Conservation (phyloP, 495 filamentous ascomycete genomes). For the Penicillium paradoxum region DNA sequence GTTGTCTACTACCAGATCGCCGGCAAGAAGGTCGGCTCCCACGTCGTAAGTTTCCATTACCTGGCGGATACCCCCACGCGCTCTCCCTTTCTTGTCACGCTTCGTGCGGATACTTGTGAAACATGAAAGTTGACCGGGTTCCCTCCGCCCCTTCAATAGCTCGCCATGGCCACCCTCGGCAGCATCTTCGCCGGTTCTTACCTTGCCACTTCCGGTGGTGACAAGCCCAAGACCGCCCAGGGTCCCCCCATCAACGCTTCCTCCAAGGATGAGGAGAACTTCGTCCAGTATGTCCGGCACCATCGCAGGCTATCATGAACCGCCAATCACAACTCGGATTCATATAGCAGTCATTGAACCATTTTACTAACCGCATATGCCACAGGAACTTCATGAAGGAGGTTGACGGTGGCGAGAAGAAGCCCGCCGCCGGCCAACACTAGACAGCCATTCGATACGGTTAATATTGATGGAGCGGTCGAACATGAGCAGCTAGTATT, state of each 20-base stretch:
- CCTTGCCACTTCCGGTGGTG: conserved; percentile 54
- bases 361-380: conserved; percentile 6
- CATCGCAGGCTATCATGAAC: background rate
- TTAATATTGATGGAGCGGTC: conserved; percentile 18
- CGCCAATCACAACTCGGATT: background rate
- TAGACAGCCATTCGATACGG: conserved; percentile 33
- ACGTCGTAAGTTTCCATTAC: conserved; percentile 65
- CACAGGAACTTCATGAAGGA: conserved; percentile 74
- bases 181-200: conserved; percentile 55
- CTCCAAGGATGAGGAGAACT: conserved; percentile 91
- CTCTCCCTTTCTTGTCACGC: conserved; percentile 21
- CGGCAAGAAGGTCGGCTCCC: conserved; percentile 89
- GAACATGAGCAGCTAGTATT: conserved; percentile 12
- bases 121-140: conserved; percentile 10
- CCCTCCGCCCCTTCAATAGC: conserved; percentile 48
- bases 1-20: conserved; percentile 77
- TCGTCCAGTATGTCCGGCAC: conserved; percentile 75
- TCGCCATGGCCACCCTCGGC: conserved; percentile 78
- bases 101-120: conserved; percentile 14
- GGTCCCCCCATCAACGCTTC: conserved; percentile 80
- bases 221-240: conserved; percentile 53
- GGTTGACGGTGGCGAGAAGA: conserved; percentile 65
- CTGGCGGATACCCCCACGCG: background rate
- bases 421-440: conserved; percentile 47
- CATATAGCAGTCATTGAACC: background rate